Conservation (phyloP, 2,329 filamentous ascomycete species). For the Aureobasidium sp. region DNA sequence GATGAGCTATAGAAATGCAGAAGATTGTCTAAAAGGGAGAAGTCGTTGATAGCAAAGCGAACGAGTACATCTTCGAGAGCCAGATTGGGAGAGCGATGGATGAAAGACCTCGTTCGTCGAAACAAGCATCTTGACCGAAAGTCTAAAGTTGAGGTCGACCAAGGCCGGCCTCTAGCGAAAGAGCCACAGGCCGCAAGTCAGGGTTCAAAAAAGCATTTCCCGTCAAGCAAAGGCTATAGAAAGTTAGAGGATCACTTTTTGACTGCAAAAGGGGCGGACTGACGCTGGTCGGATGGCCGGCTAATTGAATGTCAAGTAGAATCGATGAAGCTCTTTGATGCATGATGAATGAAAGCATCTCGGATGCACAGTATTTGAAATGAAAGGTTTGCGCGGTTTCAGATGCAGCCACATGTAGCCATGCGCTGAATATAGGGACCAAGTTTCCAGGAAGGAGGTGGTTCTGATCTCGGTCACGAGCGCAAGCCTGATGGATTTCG, state of each 20-base stretch:
- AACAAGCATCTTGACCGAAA: neutral
- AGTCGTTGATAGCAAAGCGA: too few relatives aligned
- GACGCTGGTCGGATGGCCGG: neutral
- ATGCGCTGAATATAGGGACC: neutral
- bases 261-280: neutral
- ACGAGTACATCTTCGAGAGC: too few relatives aligned
- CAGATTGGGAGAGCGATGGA: too few relatives aligned
- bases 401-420: neutral
- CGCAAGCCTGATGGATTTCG: neutral
- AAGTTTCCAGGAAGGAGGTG: neutral
- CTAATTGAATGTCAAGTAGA: too few relatives aligned
- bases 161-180: too few relatives aligned
- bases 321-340: neutral
- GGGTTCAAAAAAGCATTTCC: too few relatives aligned
- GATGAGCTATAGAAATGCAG: too few relatives aligned
- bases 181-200: too few relatives aligned
- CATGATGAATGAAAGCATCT: neutral
- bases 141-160: neutral
- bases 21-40: too few relatives aligned
- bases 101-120: neutral
- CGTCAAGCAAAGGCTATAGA: neutral
- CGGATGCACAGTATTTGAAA: neutral
- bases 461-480: neutral
- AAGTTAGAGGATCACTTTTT: neutral
- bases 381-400: neutral